These are phyloP conservation scores for Millerago galiae DNA, from an alignment of 805 yeast genomes.

Conservation along the genomic window DNA sequence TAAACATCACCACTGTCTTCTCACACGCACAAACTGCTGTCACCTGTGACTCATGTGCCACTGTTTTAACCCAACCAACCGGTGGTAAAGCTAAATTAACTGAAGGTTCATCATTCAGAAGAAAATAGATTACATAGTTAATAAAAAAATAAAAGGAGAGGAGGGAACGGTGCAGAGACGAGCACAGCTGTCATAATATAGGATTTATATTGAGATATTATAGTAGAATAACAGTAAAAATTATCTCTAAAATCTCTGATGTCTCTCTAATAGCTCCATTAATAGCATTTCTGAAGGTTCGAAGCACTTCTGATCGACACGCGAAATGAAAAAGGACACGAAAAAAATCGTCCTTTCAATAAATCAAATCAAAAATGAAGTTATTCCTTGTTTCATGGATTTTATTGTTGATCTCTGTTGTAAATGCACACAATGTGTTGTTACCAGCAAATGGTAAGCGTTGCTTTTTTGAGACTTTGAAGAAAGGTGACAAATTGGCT, in stretches of 20 bases:
- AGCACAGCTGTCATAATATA: constrained; percentile 9
- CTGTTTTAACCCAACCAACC: constrained; percentile 97
- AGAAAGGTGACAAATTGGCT: constrained; percentile 78
- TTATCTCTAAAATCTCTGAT: too few species aligned
- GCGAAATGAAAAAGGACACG: constrained; percentile 4
- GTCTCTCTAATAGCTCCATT: too few species aligned
- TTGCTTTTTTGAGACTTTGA: constrained; percentile 82
- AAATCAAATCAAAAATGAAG: constrained; percentile 1
- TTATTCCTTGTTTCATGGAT: constrained; percentile 1
- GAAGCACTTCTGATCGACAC: not conserved
- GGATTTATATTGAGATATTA: constrained; percentile 4
- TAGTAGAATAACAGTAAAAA: not conserved
- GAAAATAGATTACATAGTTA: constrained; percentile 52
- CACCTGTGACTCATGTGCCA: constrained; percentile 97
- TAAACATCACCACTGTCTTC: constrained; percentile 98
- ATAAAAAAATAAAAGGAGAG: constrained; percentile 2
- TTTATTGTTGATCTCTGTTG: constrained; percentile 11
- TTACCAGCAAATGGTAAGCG: constrained; percentile 78
- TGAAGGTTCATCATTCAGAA: constrained; percentile 99
- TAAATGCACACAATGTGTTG: constrained; percentile 69
- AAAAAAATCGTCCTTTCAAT: not conserved
- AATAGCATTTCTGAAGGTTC: too few species aligned
- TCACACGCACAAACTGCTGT: constrained; percentile 99
- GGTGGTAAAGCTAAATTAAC: constrained; percentile 99
- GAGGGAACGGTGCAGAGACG: constrained; percentile 5